Evolutionary conservation across 2,329 filamentous ascomycete genomes (phyloP), one percentile per base, ranked within the genome.

Genomic region (Alternaria sp.): DNA sequence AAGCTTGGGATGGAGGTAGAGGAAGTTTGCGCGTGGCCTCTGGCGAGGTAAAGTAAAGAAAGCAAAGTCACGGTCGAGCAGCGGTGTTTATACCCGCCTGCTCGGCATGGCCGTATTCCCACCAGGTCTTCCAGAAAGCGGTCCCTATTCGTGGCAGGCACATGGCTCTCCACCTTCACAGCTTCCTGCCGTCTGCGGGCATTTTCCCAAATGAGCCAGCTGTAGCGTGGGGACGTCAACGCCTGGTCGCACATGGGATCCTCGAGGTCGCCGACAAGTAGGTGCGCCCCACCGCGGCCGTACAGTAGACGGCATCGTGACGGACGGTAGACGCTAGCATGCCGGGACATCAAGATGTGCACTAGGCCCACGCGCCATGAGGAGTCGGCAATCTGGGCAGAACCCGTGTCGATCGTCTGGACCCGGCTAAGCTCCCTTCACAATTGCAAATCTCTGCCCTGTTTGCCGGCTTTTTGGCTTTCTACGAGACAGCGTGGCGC

Each of bases 331-430:
- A 36, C 26, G 21, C 49, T 63, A 54, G 54, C 23, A 43, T 21
- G 60, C 21, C 28, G 57, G 44, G 36, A 47, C 56, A 19, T 52
- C 36, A 36, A 55, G 21, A 47, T 28, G 28, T 57, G 60, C 60
- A 30, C 57, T 52, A 54, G 26, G 28, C 23, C 30, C 47, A 61
- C 59, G 51, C 57, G 60, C 62, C 59, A 57, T 50, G 40, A 58
- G 47, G 54, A 43, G 55, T 71, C 69, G 69, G 68, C 56, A 65
- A 69, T 70, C 69, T 72, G 62, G 61, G 64, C 64, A 67, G 63
- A 57, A 66, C 50, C 57, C 61, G 69, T 55, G 66, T 45, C 60
- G 68, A 75, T 74, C 73, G 45, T 46, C 56, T 26, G 26, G 55
- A 62, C 57, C 45, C 59, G 43, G 67, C 11, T 62, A 69, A 59